phyloP scores from a whole-genome alignment of 2,329 filamentous ascomycete species.

The Aspergillus versicolor region DNA sequence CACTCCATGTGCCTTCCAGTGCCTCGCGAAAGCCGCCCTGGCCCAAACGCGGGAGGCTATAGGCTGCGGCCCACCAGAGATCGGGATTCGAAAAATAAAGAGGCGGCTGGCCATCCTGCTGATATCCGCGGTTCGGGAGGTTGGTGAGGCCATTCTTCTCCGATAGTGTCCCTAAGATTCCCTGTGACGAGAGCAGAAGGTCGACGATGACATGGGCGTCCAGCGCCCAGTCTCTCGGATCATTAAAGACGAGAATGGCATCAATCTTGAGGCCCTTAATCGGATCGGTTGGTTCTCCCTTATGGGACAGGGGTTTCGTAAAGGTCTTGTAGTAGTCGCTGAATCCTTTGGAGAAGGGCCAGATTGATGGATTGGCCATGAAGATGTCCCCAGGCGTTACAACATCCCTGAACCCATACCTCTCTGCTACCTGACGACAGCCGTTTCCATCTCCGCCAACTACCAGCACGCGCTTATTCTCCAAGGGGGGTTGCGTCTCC shows the following conservation, averaged over 20 bases:
- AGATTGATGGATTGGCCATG: constrained; percentile 69
- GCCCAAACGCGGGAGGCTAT: constrained; percentile 81
- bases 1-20: constrained; percentile 74
- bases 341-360: constrained; percentile 75
- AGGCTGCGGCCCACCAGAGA: constrained; percentile 81
- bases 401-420: constrained; percentile 76
- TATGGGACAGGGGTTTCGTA: constrained; percentile 37
- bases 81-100: constrained; percentile 91
- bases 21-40: constrained; percentile 89
- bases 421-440: constrained; percentile 71
- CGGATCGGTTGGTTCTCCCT: constrained; percentile 40
- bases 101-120: constrained; percentile 74
- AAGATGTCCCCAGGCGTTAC: constrained; percentile 85
- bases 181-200: constrained; percentile 73
- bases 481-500: constrained; percentile 52
- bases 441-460: constrained; percentile 67
- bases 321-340: constrained; percentile 59
- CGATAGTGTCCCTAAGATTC: constrained; percentile 78
- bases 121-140: constrained; percentile 74
- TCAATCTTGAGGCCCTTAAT: constrained; percentile 70
- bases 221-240: constrained; percentile 92
- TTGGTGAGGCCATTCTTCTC: constrained; percentile 64
- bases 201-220: constrained; percentile 84
- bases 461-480: constrained; percentile 69
- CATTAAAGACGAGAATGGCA: constrained; percentile 91